phyloP scores from a whole-genome alignment of 352 stramenopile species.

The Phytophthora macrochlamydospora region DNA sequence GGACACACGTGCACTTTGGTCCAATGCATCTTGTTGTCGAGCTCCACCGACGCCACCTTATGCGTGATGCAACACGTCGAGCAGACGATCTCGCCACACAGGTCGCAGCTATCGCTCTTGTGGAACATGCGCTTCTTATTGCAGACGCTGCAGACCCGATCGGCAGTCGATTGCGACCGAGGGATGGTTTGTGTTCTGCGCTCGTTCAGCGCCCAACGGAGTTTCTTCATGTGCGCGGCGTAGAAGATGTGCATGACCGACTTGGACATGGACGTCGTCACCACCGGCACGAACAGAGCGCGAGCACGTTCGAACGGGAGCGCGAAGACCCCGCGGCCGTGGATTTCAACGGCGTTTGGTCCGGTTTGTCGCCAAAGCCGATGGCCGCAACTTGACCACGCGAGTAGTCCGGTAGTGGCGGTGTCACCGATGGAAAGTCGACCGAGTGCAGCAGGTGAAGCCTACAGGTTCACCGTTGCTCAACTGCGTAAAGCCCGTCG shows the following conservation, averaged over 20 bases:
- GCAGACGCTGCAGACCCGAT: slow-evolving; percentile 19
- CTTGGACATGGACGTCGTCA: slow-evolving; percentile 33
- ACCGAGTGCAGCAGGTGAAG: slow-evolving; percentile 40
- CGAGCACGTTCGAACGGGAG: slow-evolving; percentile 27
- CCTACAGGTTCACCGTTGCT: slow-evolving; percentile 28
- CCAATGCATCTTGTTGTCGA: slow-evolving; percentile 40
- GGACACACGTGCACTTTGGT: slow-evolving; percentile 29
- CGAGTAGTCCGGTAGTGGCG: slow-evolving; percentile 26
- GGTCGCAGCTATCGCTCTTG: slow-evolving; percentile 23
- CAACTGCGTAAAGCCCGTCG: slow-evolving; percentile 23
- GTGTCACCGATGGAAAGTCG: slow-evolving; percentile 21
- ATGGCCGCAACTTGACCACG: slow-evolving; percentile 28
- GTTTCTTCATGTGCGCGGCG: slow-evolving; percentile 26
- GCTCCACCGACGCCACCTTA: slow-evolving; percentile 33
- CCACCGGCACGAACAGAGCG: slow-evolving; percentile 19
- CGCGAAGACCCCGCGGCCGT: slow-evolving; percentile 20
- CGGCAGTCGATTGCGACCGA: slow-evolving; percentile 4
- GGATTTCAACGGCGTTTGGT: slow-evolving; percentile 26
- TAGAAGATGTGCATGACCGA: slow-evolving; percentile 31
- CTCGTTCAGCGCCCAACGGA: slow-evolving; percentile 23
- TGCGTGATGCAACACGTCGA: slow-evolving; percentile 36
- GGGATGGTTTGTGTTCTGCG: not conserved
- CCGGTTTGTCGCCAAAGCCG: slow-evolving; percentile 26
- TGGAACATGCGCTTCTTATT: slow-evolving; percentile 28
- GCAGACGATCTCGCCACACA: slow-evolving; percentile 38